Conservation (phyloP, 768 basidiomycete genomes). For the Tricholoma flavovirens region DNA sequence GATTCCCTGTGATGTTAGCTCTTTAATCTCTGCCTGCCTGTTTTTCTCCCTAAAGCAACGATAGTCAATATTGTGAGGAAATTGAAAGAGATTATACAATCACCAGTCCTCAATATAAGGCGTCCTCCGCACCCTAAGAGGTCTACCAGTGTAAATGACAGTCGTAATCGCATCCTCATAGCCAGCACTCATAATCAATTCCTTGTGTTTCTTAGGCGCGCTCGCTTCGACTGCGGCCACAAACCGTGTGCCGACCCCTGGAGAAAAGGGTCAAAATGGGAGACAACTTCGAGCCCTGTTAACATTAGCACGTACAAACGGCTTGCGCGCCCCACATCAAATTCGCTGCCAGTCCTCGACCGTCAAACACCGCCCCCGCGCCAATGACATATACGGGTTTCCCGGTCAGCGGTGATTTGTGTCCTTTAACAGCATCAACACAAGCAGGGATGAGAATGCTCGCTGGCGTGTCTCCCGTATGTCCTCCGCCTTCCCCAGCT, state of each 20-base stretch:
- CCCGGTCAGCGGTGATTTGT: conserved; percentile 74
- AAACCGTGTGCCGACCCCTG: conserved; percentile 82
- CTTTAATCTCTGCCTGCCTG: conserved; percentile 74
- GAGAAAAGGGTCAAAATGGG: conserved; percentile 6
- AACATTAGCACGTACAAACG: conserved; percentile 54
- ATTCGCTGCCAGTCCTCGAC: conserved; percentile 82
- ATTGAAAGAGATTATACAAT: conserved; percentile 16
- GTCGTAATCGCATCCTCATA: conserved; percentile 80
- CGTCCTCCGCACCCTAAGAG: conserved; percentile 79
- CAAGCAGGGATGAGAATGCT: conserved; percentile 88
- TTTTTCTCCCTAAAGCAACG: conserved; percentile 59
- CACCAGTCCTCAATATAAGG: conserved; percentile 84
- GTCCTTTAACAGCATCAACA: conserved; percentile 77
- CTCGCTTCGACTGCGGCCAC: conserved; percentile 77
- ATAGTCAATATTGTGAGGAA: neutral
- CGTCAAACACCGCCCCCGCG: conserved; percentile 89
- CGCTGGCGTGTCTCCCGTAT: conserved; percentile 80
- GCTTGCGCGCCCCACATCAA: conserved; percentile 85
- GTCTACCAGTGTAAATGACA: conserved; percentile 87
- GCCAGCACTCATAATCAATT: conserved; percentile 60
- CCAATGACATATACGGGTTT: conserved; percentile 84
- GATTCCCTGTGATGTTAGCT: conserved; percentile 78
- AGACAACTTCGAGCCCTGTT: neutral
- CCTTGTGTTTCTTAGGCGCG: conserved; percentile 83
- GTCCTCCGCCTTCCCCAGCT: conserved; percentile 87